Conservation (phyloP, 805 yeast genomes). For the Pichia californica region DNA sequence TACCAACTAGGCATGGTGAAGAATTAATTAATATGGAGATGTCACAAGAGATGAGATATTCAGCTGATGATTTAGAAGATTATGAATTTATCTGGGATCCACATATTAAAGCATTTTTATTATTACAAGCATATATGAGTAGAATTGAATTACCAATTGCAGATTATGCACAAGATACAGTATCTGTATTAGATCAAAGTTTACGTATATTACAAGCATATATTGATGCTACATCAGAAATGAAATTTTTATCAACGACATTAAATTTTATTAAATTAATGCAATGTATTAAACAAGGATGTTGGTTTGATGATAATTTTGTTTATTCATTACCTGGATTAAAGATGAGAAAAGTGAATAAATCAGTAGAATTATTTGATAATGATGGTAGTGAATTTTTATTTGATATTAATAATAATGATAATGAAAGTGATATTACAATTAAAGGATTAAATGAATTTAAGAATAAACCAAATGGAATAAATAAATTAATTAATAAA, state of each 20-base stretch:
- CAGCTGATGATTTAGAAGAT: constrained; percentile 48
- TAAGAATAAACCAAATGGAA: constrained; percentile 26
- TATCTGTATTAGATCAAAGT: constrained; percentile 89
- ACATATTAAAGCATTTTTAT: constrained; percentile 68
- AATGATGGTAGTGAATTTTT: constrained; percentile 29
- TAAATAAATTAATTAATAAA: constrained; percentile 30
- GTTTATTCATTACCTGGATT: constrained; percentile 50
- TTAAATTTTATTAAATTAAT: constrained; percentile 58
- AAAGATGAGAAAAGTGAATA: constrained; percentile 16
- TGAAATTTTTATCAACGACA: constrained; percentile 63
- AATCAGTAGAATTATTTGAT: constrained; percentile 17
- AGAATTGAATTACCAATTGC: constrained; percentile 83
- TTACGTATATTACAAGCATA: constrained; percentile 90
- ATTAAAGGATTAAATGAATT: constrained; percentile 40
- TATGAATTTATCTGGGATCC: constrained; percentile 77
- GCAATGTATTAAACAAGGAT: constrained; percentile 84
- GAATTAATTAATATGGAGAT: constrained; percentile 80
- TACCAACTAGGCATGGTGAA: constrained; percentile 90
- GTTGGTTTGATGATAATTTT: constrained; percentile 79
- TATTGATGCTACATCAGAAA: constrained; percentile 82
- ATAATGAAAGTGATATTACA: constrained; percentile 15
- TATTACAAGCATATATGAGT: constrained; percentile 67
- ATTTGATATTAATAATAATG: neutral
- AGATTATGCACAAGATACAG: constrained; percentile 90
- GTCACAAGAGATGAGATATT: constrained; percentile 65